A percentile compares a stretch with the other conserved stretches of the same genome.
Conservation (phyloP, 2,329 filamentous ascomycete species). For the Xylaria sp. region DNA sequence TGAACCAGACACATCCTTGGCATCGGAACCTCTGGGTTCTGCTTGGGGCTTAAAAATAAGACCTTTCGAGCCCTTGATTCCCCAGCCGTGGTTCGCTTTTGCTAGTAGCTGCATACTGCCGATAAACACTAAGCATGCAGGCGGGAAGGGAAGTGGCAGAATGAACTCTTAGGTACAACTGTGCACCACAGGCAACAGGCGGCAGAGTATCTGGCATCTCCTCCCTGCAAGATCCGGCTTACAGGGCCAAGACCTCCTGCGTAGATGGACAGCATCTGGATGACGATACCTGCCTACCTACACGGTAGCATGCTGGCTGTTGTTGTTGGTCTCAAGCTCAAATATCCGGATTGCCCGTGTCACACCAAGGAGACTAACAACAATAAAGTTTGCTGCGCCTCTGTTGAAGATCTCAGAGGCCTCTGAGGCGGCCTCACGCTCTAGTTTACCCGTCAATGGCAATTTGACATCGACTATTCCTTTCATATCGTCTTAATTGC, state of each 20-base stretch:
- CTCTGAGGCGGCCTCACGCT: conserved; percentile 16
- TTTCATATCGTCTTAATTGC: conserved; percentile 29
- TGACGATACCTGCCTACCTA: background rate
- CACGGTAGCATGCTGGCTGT: conserved; percentile 11
- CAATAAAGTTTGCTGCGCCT: conserved; percentile 15
- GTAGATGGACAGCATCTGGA: conserved; percentile 8
- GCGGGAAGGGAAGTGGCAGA: conserved; percentile 5
- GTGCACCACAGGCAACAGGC: conserved; percentile 10
- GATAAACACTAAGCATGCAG: conserved; percentile 8
- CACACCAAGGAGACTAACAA: conserved; percentile 18
- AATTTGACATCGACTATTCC: conserved; percentile 34
- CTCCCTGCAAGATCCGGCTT: conserved; percentile 21
- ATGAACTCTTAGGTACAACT: conserved; percentile 3
- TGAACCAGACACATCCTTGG: conserved; percentile 27
- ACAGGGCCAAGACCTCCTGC: conserved; percentile 6
- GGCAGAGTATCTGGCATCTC: conserved; percentile 24
- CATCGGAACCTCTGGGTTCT: conserved; percentile 24
- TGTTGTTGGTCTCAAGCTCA: conserved; percentile 17
- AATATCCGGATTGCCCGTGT: conserved; percentile 29
- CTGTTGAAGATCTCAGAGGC: conserved; percentile 15
- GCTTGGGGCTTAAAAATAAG: conserved; percentile 20
- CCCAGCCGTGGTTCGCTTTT: conserved; percentile 22
- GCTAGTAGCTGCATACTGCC: conserved; percentile 27
- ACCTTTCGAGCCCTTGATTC: conserved; percentile 18
- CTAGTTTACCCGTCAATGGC: conserved; percentile 40